Conservation (phyloP, 2,329 filamentous ascomycete genomes). For the Penicillium olsonii region DNA sequence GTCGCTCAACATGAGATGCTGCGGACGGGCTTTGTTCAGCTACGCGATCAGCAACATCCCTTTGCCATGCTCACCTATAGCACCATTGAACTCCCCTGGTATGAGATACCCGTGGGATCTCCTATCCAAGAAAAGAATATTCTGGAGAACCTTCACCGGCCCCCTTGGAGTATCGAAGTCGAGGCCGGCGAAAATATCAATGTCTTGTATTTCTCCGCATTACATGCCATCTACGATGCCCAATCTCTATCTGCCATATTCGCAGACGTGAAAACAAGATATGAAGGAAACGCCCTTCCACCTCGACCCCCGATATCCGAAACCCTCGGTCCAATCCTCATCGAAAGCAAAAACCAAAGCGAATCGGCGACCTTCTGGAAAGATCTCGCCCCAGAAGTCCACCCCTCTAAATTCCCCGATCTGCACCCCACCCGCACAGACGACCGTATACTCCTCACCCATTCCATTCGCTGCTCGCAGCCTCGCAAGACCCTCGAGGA, state of each 20-base stretch:
- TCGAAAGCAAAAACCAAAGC: slow-evolving; percentile 32
- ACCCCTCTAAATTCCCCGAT: slow-evolving; percentile 72
- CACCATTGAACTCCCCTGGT: slow-evolving; percentile 43
- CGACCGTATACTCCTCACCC: slow-evolving; percentile 35
- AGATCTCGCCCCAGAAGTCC: slow-evolving; percentile 52
- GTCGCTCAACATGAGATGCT: slow-evolving; percentile 67
- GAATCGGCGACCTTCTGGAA: slow-evolving; percentile 62
- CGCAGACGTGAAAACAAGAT: slow-evolving; percentile 54
- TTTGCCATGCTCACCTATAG: slow-evolving; percentile 75
- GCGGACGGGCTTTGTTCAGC: slow-evolving; percentile 69
- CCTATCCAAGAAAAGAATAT: slow-evolving; percentile 29
- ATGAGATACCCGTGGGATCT: slow-evolving; percentile 14
- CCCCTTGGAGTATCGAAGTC: slow-evolving; percentile 66
- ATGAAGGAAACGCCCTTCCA: slow-evolving; percentile 31
- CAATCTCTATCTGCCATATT: slow-evolving; percentile 69
- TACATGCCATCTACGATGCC: slow-evolving; percentile 87
- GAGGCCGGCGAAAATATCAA: slow-evolving; percentile 30
- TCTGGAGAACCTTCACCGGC: slow-evolving; percentile 51
- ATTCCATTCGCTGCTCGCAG: slow-evolving; percentile 41
- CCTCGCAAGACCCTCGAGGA: slow-evolving; percentile 54
- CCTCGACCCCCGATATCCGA: slow-evolving; percentile 40
- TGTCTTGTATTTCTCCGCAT: slow-evolving; percentile 57
- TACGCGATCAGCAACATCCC: slow-evolving; percentile 60
- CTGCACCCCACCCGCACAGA: slow-evolving; percentile 63
- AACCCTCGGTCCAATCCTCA: slow-evolving; percentile 49